These are phyloP conservation scores for Adansonia grandidieri DNA, from an alignment of 441 rosid species.

Conservation along the genomic window DNA sequence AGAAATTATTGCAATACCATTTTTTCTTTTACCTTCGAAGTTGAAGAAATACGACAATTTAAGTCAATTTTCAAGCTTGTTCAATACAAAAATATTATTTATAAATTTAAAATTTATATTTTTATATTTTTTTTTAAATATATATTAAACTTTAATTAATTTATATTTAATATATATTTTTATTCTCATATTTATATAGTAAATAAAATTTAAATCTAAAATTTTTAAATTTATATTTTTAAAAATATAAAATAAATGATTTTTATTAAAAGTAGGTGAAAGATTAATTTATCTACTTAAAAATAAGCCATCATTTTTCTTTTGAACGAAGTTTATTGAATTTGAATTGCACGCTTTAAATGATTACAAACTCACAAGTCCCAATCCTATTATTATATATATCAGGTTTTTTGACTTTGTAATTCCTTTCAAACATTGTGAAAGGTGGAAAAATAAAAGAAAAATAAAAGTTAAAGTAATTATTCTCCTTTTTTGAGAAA, in stretches of 20 bases:
- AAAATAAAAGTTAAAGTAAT: not conserved
- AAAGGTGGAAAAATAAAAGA: not conserved
- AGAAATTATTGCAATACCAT: not conserved
- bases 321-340: not conserved
- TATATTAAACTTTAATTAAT: too few species aligned
- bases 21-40: not conserved
- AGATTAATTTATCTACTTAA: not conserved
- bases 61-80: too few species aligned
- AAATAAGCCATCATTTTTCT: not conserved
- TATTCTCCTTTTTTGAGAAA: not conserved
- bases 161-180: too few species aligned
- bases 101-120: too few species aligned
- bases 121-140: too few species aligned
- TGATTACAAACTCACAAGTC: not conserved
- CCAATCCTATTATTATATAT: not conserved
- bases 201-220: too few species aligned
- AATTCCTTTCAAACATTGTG: not conserved
- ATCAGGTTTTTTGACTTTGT: not conserved
- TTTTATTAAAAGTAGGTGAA: not conserved
- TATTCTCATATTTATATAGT: too few species aligned
- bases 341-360: not conserved
- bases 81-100: too few species aligned
- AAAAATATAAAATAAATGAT: too few species aligned
- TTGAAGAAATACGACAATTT: too few species aligned
- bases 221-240: too few species aligned